phyloP scores from a whole-genome alignment of 441 rosid species.

The Populus hybrid region DNA sequence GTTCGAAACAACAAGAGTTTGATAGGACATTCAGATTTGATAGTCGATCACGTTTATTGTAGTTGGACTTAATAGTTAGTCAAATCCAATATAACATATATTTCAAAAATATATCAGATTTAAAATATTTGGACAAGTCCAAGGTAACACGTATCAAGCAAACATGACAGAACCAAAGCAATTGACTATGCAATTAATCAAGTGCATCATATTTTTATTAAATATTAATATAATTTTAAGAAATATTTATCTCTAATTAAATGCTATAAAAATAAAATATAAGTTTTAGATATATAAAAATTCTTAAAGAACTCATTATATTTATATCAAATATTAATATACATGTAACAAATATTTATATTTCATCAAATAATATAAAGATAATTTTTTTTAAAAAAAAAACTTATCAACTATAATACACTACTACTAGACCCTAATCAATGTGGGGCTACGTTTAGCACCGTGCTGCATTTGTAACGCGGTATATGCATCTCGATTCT shows the following conservation, averaged over 20 bases:
- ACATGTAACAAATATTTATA: too few relatives aligned
- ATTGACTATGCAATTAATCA: too few relatives aligned
- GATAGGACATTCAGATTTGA: fast-evolving
- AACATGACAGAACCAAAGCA: too few relatives aligned
- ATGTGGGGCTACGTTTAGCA: too few relatives aligned
- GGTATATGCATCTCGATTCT: not conserved
- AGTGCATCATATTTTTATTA: too few relatives aligned
- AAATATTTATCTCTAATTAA: not conserved
- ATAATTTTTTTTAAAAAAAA: too few relatives aligned
- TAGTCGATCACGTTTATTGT: fast-evolving
- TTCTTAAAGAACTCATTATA: not conserved
- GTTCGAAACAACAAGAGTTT: fast-evolving
- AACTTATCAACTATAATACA: too few relatives aligned
- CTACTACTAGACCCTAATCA: too few relatives aligned
- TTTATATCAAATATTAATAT: not conserved
- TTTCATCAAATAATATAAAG: too few relatives aligned
- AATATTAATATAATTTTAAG: too few relatives aligned
- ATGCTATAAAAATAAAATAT: conserved; percentile 3
- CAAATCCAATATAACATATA: too few relatives aligned
- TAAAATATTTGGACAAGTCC: too few relatives aligned
- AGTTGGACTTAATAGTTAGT: fast-evolving
- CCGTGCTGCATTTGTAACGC: not conserved
- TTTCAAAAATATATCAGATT: fast-evolving
- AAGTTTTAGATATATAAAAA: not conserved
- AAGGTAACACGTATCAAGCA: fast-evolving